phyloP scores from a whole-genome alignment of 345 rosid genomes.

The Citrus reticulata region DNA sequence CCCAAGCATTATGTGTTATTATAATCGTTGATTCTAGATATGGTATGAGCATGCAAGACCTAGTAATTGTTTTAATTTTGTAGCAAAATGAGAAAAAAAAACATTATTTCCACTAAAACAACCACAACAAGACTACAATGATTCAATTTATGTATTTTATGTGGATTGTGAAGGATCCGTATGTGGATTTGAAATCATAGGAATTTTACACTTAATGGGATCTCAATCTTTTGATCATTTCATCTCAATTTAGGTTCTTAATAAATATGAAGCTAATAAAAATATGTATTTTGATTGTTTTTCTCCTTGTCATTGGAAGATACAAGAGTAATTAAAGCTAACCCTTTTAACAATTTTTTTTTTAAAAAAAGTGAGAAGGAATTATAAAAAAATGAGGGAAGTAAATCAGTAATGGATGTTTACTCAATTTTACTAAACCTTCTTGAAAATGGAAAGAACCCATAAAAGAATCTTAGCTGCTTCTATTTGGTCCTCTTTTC shows the following conservation, averaged over 20 bases:
- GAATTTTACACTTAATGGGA: no score
- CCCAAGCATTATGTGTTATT: constrained; percentile 2
- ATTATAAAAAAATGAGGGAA: neutral
- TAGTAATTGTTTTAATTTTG: neutral
- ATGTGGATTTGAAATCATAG: no score
- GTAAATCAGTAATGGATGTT: neutral
- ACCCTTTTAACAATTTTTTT: neutral
- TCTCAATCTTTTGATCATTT: no score
- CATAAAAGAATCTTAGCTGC: constrained; percentile 1
- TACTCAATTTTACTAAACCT: neutral
- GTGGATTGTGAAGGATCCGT: no score
- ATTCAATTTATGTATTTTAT: no score
- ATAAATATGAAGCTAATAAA: no score
- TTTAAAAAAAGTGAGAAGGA: neutral
- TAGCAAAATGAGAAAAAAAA: neutral
- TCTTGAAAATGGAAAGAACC: neutral
- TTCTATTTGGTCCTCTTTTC: neutral
- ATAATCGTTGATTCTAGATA: neutral
- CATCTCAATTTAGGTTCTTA: no score
- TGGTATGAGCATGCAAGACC: neutral
- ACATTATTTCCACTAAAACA: no score
- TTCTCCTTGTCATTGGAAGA: neutral
- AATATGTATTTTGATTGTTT: neutral
- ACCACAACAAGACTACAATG: no score
- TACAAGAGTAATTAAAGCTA: neutral